Evolutionary conservation across 306 rosid genomes (phyloP).

Genomic region (Coriaria nepalensis): DNA sequence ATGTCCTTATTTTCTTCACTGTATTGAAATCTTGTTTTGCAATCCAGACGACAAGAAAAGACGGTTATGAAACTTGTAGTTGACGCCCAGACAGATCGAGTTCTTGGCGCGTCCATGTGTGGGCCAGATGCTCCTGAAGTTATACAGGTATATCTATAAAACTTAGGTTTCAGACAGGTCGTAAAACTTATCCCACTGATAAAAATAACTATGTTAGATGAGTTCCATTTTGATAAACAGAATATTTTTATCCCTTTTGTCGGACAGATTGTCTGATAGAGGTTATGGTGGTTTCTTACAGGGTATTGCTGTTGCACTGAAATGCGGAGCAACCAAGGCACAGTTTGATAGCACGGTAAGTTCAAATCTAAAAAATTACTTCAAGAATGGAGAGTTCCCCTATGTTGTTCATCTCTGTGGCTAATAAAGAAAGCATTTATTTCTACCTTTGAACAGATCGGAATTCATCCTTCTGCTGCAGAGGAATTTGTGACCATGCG

Average conservation of each 20-base stretch:
- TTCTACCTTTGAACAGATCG: constrained; percentile 38
- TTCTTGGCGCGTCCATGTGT: constrained; percentile 85
- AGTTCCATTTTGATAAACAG: no score
- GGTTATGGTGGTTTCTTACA: constrained; percentile 14
- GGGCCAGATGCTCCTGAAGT: constrained; percentile 97
- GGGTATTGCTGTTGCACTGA: constrained; percentile 85
- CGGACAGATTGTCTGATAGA: background rate
- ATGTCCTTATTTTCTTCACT: background rate
- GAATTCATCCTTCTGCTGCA: constrained; percentile 84
- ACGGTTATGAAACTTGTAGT: constrained; percentile 85
- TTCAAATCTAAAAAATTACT: constrained; percentile 5
- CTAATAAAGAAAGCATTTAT: no score
- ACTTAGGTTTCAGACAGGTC: no score
- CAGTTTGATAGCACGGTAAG: constrained; percentile 94
- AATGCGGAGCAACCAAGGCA: constrained; percentile 91
- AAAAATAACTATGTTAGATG: no score
- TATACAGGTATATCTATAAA: constrained; percentile 46
- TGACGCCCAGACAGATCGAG: constrained; percentile 74
- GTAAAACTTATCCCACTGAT: no score
- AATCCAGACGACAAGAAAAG: constrained; percentile 83
- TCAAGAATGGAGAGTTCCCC: no score
- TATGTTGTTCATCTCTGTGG: no score
- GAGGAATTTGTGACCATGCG: constrained; percentile 99
- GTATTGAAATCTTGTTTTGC: constrained; percentile 13
- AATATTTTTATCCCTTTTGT: background rate